Base-by-base conservation (phyloP, 2,329 filamentous ascomycete genomes). In the Akanthomyces muscarius region DNA sequence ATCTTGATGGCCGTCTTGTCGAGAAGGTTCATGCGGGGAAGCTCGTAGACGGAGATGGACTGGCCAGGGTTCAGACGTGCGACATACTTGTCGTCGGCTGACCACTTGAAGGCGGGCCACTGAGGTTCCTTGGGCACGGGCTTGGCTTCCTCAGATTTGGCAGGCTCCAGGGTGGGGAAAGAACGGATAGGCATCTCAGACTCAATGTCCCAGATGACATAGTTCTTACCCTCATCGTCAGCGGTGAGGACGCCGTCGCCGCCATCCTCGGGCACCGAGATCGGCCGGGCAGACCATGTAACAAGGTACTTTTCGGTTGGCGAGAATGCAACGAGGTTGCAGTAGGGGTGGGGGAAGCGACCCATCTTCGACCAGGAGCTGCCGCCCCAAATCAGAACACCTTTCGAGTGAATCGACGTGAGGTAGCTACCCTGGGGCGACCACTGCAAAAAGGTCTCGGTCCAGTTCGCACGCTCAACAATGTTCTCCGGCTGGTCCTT, bases 81-180 rank as follows among this genome's bases (percentile, higher is more conserved):
- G 66, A 98, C 93, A 75, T 97, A 99, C 77, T 96, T 95, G 79
- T 97, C 92, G 73, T 99, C 95, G 3, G 95, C 83, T 36, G 95
- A 98, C 95, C 95, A 99, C 81, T 99, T 99, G 87, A 99, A 99
- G 2, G 94, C 93, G 28, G 95, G 95, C 95, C 95, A 99, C 73
- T 95, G 28, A 30, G 28, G 91, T 70, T 96, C 87, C 85, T 97
- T 97, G 77, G 92, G 91, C 14, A 78, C 78, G 50, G 78, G 77
- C 83, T 96, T 96, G 44, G 79, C 78, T 55, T 85, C 82, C 65
- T 78, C 77, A 5, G 69, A 68, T 67, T 83, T 84, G 36, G 90
- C 86, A 16, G 91, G 79, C 69, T 99, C 95, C 67, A 97, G 85
- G 69, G 94, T 96, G 66, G 91, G 88, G 74, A 99, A 99, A 0